A percentile compares a stretch with the other conserved stretches of the same genome.
Evolutionary conservation across 108 stramenopile genomes (phyloP).

Genomic region (Nitzschia palea): DNA sequence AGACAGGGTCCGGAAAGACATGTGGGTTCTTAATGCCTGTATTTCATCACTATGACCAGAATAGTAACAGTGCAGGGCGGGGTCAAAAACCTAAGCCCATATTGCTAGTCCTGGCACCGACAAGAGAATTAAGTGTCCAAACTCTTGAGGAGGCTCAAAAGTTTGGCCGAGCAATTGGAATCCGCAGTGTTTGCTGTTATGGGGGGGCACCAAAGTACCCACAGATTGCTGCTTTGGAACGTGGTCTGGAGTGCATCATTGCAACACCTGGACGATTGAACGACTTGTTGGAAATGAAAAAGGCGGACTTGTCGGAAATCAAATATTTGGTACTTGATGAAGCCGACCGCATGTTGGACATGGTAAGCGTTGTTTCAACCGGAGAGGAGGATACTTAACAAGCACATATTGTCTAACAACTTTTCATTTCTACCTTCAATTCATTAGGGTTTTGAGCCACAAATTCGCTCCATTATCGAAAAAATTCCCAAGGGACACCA

Average conservation of each 20-base stretch:
- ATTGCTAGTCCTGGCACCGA: conserved; percentile 94
- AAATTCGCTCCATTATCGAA: conserved; percentile 95
- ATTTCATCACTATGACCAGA: conserved; percentile 76
- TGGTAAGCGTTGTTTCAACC: conserved; percentile 40
- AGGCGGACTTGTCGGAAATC: conserved; percentile 78
- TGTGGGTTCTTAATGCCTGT: conserved; percentile 96
- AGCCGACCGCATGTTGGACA: conserved; percentile 74
- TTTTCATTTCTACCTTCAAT: conserved; percentile 89
- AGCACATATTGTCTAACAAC: too few species aligned
- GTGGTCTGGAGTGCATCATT: conserved; percentile 92
- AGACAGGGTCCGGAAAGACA: conserved; percentile 97
- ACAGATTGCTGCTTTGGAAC: conserved; percentile 84
- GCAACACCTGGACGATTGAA: conserved; percentile 97
- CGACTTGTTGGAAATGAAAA: conserved; percentile 95
- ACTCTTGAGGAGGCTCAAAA: conserved; percentile 95
- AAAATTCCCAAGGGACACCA: conserved; percentile 86
- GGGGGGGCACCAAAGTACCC: conserved; percentile 94
- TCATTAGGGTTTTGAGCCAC: conserved; percentile 96
- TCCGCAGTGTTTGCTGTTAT: conserved; percentile 95
- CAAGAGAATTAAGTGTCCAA: conserved; percentile 97
- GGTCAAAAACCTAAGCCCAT: conserved; percentile 47
- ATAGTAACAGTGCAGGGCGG: conserved; percentile 12
- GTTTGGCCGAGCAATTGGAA: conserved; percentile 92
- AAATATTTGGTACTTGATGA: conserved; percentile 96
- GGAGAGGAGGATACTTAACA: too few species aligned